Evolutionary conservation across 2,329 filamentous ascomycete genomes (phyloP).

Genomic region (Diaporthe nobilis): DNA sequence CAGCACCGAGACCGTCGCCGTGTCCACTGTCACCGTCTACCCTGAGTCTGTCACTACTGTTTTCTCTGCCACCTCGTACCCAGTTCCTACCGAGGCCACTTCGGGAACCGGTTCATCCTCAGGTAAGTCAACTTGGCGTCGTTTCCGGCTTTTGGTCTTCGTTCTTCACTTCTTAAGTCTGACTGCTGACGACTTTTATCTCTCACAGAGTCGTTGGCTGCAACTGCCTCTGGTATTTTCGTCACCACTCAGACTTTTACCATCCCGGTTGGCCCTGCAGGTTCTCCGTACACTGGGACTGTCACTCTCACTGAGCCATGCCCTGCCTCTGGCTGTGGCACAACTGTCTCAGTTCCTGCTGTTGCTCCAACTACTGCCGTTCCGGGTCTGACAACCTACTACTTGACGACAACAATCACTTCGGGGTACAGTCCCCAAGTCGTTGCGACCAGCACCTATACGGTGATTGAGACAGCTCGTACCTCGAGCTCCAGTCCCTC

Average conservation of each 20-base stretch:
- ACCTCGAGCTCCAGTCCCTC: constrained; percentile 21
- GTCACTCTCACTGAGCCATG: constrained; percentile 41
- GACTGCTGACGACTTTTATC: not conserved
- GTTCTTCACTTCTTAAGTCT: not conserved
- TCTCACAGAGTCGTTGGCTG: not conserved
- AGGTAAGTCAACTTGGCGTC: constrained; percentile 34
- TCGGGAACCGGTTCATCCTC: constrained; percentile 29
- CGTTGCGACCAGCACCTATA: constrained; percentile 41
- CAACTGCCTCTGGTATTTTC: not conserved
- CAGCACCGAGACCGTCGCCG: constrained; percentile 43
- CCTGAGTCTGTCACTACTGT: constrained; percentile 25
- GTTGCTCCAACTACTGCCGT: constrained; percentile 29
- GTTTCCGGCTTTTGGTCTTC: constrained; percentile 25
- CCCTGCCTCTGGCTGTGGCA: constrained; percentile 2
- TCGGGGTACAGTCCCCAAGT: constrained; percentile 41
- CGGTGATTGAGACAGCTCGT: constrained; percentile 38
- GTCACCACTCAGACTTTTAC: constrained; percentile 35
- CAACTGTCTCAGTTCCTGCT: constrained; percentile 26
- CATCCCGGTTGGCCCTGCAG: constrained; percentile 22
- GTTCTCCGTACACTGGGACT: constrained; percentile 38
- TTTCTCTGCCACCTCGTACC: constrained; percentile 25
- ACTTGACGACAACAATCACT: constrained; percentile 41
- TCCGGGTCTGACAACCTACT: constrained; percentile 37
- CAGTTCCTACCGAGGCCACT: constrained; percentile 11
- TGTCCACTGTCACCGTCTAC: constrained; percentile 45